Conservation (phyloP, 1,284 basidiomycete species). For the Cutaneotrichosporon cavernicola region DNA sequence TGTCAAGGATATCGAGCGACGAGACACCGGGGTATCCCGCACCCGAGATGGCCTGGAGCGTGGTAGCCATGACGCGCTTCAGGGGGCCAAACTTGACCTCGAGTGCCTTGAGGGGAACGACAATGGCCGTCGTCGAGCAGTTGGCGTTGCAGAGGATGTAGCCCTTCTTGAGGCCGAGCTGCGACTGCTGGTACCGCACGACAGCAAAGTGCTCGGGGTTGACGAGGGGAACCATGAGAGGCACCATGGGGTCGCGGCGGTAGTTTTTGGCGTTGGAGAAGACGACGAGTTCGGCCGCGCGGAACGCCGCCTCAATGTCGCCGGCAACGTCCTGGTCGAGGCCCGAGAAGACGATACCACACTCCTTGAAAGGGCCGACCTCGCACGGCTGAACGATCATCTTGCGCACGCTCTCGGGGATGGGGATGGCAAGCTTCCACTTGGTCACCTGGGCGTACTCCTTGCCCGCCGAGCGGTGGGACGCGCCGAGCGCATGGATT, state of each 20-base stretch:
- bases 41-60: constrained; percentile 97
- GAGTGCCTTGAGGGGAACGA: constrained; percentile 88
- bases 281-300: constrained; percentile 82
- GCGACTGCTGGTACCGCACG: constrained; percentile 73
- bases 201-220: constrained; percentile 86
- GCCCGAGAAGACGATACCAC: constrained; percentile 89
- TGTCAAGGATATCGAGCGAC: constrained; percentile 90
- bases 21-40: constrained; percentile 94
- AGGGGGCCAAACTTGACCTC: constrained; percentile 91
- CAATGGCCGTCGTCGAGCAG: constrained; percentile 93
- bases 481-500: constrained; percentile 85
- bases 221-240: constrained; percentile 94
- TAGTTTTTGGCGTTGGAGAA: constrained; percentile 99
- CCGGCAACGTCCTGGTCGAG: constrained; percentile 92
- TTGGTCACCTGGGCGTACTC: constrained; percentile 71
- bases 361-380: constrained; percentile 74
- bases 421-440: constrained; percentile 86
- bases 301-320: constrained; percentile 86
- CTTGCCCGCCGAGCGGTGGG: constrained; percentile 82
- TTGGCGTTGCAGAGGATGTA: constrained; percentile 99
- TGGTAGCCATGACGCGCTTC: constrained; percentile 85
- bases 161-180: constrained; percentile 74
- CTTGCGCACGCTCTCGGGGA: constrained; percentile 68
- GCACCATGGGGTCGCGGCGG: constrained; percentile 89
- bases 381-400: constrained; percentile 77